Percentiles rank a stretch among this genome's conserved stretches.
Evolutionary conservation across 1,284 basidiomycete species (phyloP).

Genomic region (Mycosarcoma mackinlayi): DNA sequence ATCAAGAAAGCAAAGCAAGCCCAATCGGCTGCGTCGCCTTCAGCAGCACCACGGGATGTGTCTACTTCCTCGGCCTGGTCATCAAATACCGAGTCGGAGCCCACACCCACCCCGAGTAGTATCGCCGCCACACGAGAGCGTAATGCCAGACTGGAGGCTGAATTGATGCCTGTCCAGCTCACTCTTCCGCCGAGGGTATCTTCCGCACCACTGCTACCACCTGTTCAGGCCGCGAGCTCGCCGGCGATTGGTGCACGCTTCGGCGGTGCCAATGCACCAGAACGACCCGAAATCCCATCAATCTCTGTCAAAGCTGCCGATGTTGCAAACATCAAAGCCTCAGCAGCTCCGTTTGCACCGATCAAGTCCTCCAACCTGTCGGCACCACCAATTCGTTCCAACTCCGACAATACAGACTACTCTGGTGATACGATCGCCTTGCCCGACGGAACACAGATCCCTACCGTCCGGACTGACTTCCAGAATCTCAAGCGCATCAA

Average conservation of each 20-base stretch:
- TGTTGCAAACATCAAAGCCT: conserved; percentile 32
- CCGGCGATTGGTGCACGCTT: neutral
- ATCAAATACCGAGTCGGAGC: conserved; percentile 39
- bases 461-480: conserved; percentile 47
- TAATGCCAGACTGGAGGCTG: conserved; percentile 22
- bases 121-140: conserved; percentile 39
- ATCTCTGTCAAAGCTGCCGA: conserved; percentile 11
- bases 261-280: neutral
- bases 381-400: conserved; percentile 28
- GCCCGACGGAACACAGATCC: conserved; percentile 38
- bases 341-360: conserved; percentile 30
- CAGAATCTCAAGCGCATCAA: conserved; percentile 49
- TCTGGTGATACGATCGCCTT: conserved; percentile 31
- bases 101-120: conserved; percentile 54
- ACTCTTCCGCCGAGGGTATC: conserved; percentile 28
- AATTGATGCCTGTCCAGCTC: conserved; percentile 39
- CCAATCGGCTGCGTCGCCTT: conserved; percentile 2
- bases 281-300: neutral
- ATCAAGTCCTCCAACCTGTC: conserved; percentile 28
- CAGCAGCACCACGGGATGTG: neutral
- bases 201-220: conserved; percentile 13
- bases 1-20: conserved; percentile 18
- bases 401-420: conserved; percentile 30
- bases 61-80: conserved; percentile 38
- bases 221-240: neutral